Conservation (phyloP, 495 filamentous ascomycete genomes). For the Astrothelium subdiscretum region DNA sequence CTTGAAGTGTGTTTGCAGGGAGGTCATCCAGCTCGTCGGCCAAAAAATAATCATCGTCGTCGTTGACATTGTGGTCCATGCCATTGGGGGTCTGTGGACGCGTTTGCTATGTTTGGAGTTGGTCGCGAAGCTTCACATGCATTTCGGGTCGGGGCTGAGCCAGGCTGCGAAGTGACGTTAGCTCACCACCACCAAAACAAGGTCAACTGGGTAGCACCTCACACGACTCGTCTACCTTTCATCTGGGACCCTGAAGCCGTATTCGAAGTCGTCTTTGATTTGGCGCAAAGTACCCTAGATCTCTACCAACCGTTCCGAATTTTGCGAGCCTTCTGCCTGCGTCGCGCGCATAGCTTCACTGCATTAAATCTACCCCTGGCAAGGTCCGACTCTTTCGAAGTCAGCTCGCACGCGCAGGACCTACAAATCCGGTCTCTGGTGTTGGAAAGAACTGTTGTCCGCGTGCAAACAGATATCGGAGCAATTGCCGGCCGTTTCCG, state of each 20-base stretch:
- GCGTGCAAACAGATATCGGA: not conserved
- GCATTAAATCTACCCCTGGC: too few species aligned
- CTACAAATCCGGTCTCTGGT: too few species aligned
- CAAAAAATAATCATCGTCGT: slow-evolving; percentile 52
- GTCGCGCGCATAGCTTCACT: too few species aligned
- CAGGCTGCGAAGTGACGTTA: slow-evolving; percentile 4
- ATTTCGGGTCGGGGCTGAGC: not conserved
- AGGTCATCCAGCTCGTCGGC: slow-evolving; percentile 40
- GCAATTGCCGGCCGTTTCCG: not conserved
- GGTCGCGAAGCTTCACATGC: not conserved
- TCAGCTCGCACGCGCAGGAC: too few species aligned
- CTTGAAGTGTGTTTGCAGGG: slow-evolving; percentile 24
- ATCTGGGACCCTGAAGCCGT: not conserved
- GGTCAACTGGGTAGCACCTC: not conserved
- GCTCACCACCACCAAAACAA: not conserved
- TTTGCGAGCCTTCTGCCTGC: too few species aligned
- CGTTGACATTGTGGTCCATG: slow-evolving; percentile 39
- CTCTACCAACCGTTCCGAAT: too few species aligned
- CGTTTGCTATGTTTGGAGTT: not conserved
- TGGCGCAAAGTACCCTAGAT: not conserved
- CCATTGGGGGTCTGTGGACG: slow-evolving; percentile 20
- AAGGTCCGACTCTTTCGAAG: too few species aligned
- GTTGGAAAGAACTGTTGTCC: not conserved
- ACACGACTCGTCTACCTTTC: not conserved
- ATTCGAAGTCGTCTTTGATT: not conserved